These are phyloP conservation scores for Gaeumannomyces tritici DNA, from an alignment of 2,329 filamentous ascomycete genomes.

Conservation along the genomic window DNA sequence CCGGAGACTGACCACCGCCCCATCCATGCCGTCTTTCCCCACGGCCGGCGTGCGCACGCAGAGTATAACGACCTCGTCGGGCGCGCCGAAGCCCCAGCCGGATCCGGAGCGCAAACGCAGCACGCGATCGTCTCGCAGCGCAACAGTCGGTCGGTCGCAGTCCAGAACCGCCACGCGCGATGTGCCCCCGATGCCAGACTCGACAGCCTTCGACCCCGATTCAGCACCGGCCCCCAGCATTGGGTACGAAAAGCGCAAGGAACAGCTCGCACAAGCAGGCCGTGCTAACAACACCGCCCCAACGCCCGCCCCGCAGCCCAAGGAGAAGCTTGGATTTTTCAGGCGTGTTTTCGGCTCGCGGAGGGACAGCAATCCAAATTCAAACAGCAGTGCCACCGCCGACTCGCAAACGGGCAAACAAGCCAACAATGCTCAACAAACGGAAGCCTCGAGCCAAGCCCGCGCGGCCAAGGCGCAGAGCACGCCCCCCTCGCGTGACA, in stretches of 20 bases:
- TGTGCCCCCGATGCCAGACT: constrained; percentile 17
- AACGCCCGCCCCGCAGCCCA: constrained; percentile 26
- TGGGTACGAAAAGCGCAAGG: constrained; percentile 50
- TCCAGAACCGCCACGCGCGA: constrained; percentile 13
- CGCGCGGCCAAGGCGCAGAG: constrained; percentile 36
- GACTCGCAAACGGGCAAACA: neutral
- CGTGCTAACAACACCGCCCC: constrained; percentile 24
- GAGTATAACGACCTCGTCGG: neutral
- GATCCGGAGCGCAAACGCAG: constrained; percentile 43
- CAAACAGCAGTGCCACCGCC: neutral
- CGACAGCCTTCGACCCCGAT: constrained; percentile 28
- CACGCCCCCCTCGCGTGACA: constrained; percentile 41
- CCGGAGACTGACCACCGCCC: constrained; percentile 32
- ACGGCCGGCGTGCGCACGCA: constrained; percentile 7
- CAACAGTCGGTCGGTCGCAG: constrained; percentile 23
- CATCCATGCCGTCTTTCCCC: constrained; percentile 25
- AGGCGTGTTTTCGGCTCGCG: constrained; percentile 74
- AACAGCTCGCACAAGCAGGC: constrained; percentile 27
- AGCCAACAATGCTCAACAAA: neutral
- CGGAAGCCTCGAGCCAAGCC: neutral
- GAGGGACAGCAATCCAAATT: neutral
- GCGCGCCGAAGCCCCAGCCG: neutral
- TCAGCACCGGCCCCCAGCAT: constrained; percentile 49
- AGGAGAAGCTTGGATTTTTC: constrained; percentile 82
- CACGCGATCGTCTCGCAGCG: constrained; percentile 45